Percentiles rank a stretch among this genome's conserved stretches.
These are phyloP conservation scores for Xerocomellus intermedius DNA, from an alignment of 768 basidiomycete genomes.

Conservation along the genomic window DNA sequence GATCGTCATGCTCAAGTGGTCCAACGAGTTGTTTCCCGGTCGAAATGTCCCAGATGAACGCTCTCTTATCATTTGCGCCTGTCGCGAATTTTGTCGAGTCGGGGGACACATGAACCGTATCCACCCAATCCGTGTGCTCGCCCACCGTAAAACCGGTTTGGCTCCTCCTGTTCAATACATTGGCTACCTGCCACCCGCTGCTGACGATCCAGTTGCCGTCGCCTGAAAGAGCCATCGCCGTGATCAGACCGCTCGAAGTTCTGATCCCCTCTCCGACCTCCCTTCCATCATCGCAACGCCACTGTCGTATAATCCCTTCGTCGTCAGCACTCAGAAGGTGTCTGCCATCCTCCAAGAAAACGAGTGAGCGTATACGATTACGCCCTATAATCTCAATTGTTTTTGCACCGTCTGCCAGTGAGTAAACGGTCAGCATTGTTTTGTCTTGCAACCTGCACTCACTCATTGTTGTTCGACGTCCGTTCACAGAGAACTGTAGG, in stretches of 20 bases:
- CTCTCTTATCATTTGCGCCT: not conserved
- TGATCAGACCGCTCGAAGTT: not conserved
- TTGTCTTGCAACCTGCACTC: not conserved
- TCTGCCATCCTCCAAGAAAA: not conserved
- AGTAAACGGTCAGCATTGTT: not conserved
- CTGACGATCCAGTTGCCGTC: not conserved
- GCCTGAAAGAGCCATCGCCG: not conserved
- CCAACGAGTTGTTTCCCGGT: slow-evolving; percentile 7
- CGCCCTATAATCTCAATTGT: not conserved
- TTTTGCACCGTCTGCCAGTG: not conserved
- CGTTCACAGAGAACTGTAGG: no score
- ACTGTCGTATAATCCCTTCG: not conserved
- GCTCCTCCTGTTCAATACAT: not conserved
- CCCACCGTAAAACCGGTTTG: not conserved
- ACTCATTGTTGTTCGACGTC: not conserved
- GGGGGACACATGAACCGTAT: not conserved
- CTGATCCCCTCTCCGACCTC: not conserved
- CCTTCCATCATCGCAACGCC: not conserved
- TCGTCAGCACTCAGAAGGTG: not conserved
- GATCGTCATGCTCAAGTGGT: not conserved
- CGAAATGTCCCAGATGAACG: slow-evolving; percentile 3
- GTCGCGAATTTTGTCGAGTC: slow-evolving; percentile 6
- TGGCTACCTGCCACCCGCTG: not conserved
- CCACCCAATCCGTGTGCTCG: slow-evolving; percentile 1
- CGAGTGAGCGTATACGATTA: not conserved